Conservation (phyloP, 768 basidiomycete species). For the Mycena crocata region DNA sequence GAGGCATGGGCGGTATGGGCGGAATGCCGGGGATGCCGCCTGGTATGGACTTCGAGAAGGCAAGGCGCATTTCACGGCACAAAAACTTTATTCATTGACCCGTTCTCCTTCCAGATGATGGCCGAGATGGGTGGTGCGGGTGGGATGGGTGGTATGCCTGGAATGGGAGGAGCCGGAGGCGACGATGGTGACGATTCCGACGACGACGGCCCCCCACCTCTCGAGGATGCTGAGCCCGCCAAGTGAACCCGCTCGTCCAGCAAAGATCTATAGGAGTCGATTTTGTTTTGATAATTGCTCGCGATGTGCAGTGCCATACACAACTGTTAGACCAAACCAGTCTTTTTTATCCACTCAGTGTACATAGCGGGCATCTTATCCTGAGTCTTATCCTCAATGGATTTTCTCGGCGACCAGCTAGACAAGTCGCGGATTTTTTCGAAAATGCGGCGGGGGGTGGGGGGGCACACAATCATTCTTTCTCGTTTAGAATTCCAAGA, state of each 20-base stretch:
- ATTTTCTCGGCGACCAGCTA: too few relatives aligned
- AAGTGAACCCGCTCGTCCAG: conserved; percentile 8
- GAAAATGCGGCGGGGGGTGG: too few relatives aligned
- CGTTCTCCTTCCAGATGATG: conserved; percentile 57
- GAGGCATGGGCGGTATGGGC: conserved; percentile 45
- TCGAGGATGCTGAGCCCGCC: conserved; percentile 65
- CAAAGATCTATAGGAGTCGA: conserved; percentile 17
- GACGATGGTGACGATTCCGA: conserved; percentile 63
- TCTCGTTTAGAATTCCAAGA: conserved; percentile 14
- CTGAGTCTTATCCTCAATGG: too few relatives aligned
- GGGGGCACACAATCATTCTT: not conserved
- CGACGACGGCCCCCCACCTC: conserved; percentile 83
- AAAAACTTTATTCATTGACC: not conserved
- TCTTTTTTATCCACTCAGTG: not conserved
- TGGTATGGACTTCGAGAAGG: conserved; percentile 76
- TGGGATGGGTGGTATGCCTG: conserved; percentile 49
- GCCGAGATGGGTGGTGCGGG: conserved; percentile 54
- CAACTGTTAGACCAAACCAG: conserved; percentile 14
- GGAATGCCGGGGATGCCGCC: conserved; percentile 60
- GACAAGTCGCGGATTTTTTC: too few relatives aligned
- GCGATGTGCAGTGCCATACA: conserved; percentile 7
- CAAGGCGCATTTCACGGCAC: conserved; percentile 37
- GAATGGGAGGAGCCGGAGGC: conserved; percentile 48
- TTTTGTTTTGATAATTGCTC: conserved; percentile 26
- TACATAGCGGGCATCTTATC: not conserved